These are phyloP conservation scores for Dactylorhiza incarnata DNA, from an alignment of 106 monocot species.

Conservation along the genomic window DNA sequence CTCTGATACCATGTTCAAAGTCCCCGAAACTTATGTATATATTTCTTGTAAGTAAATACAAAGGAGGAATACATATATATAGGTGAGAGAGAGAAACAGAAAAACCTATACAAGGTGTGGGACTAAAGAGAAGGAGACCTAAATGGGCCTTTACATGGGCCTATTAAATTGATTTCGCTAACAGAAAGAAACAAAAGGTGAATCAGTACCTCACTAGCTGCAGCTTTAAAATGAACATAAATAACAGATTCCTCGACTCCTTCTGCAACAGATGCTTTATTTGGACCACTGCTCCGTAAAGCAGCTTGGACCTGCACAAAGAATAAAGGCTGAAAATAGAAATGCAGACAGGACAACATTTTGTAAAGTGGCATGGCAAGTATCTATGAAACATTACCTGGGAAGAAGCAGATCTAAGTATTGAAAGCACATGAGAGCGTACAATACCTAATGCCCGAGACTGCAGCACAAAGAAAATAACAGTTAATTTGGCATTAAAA, in stretches of 20 bases:
- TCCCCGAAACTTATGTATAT: too few species aligned
- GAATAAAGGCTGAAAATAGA: neutral
- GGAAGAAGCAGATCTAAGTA: conserved; percentile 80
- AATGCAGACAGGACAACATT: neutral
- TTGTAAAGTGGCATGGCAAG: neutral
- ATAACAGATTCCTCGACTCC: conserved; percentile 91
- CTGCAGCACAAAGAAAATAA: conserved; percentile 28
- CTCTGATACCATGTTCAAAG: too few species aligned
- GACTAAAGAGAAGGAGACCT: too few species aligned
- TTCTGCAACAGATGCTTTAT: conserved; percentile 56
- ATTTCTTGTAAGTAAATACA: too few species aligned
- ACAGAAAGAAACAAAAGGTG: conserved; percentile 1
- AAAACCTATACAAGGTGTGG: too few species aligned
- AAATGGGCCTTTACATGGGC: too few species aligned
- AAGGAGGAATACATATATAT: too few species aligned
- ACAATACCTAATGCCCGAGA: conserved; percentile 95
- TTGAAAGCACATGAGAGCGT: conserved; percentile 82
- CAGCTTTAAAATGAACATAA: conserved; percentile 98
- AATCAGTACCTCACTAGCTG: conserved; percentile 74
- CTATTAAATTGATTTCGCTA: too few species aligned
- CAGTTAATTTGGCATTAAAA: conserved; percentile 7
- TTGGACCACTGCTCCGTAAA: conserved; percentile 49
- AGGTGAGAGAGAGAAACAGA: too few species aligned
- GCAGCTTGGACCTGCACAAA: conserved; percentile 66
- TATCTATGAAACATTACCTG: conserved; percentile 47